Conservation (phyloP, 768 basidiomycete genomes). For the Lactarius tabidus region DNA sequence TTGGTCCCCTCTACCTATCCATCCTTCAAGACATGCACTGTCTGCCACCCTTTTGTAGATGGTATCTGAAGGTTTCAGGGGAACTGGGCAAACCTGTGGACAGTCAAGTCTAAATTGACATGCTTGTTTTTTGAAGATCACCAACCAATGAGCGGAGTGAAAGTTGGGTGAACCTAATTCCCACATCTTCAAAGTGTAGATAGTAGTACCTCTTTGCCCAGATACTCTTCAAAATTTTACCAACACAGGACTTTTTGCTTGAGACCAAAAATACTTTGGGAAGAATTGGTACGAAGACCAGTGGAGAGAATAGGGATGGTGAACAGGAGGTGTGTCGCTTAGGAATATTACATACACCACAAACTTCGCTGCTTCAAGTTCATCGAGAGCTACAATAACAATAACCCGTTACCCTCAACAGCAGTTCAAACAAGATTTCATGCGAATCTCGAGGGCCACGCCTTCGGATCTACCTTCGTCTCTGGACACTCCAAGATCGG, state of each 20-base stretch:
- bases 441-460: no score
- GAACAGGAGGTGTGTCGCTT: no score
- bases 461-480: no score
- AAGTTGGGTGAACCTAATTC: neutral
- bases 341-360: no score
- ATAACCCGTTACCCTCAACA: no score
- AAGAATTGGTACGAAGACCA: neutral
- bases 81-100: neutral
- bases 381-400: no score
- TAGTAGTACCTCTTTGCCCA: neutral
- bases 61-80: neutral
- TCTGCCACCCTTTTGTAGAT: neutral
- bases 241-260: neutral
- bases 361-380: no score
- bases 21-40: neutral
- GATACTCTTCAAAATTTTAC: neutral
- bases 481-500: no score
- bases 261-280: neutral
- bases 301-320: no score
- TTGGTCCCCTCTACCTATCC: neutral
- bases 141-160: neutral
- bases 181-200: neutral
- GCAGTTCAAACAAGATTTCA: no score
- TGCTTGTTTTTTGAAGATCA: neutral
- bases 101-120: neutral